These are phyloP conservation scores for Ilex asprella DNA, from an alignment of 257 asterid genomes.

Conservation along the genomic window DNA sequence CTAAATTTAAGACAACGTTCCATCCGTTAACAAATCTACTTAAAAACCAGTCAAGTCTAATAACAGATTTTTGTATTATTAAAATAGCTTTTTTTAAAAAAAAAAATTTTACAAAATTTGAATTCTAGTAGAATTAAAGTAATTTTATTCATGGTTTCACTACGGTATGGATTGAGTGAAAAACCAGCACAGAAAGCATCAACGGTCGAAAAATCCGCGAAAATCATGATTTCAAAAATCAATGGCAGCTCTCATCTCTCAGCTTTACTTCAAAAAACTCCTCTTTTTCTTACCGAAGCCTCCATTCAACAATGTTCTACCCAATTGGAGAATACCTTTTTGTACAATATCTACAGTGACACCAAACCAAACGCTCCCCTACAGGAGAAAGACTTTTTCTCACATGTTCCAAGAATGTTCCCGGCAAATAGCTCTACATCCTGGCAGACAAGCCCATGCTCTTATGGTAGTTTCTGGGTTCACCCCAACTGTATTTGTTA, in stretches of 20 bases:
- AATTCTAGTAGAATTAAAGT: too few relatives aligned
- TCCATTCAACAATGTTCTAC: slow-evolving; percentile 12
- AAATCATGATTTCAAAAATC: slow-evolving; percentile 37
- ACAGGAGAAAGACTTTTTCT: slow-evolving; percentile 45
- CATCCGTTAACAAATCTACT: too few relatives aligned
- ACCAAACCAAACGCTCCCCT: slow-evolving; percentile 14
- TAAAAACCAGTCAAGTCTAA: too few relatives aligned
- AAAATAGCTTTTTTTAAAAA: too few relatives aligned
- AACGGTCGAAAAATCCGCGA: slow-evolving; percentile 36
- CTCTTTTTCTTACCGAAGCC: slow-evolving; percentile 21
- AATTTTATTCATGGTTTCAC: too few relatives aligned
- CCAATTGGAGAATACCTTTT: slow-evolving; percentile 3
- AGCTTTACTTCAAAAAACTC: slow-evolving; percentile 15
- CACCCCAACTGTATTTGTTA: slow-evolving; percentile 63
- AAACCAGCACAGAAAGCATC: slow-evolving; percentile 1
- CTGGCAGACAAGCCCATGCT: slow-evolving; percentile 74
- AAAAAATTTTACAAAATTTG: too few relatives aligned
- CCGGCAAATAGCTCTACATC: slow-evolving; percentile 30
- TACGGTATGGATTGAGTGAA: too few relatives aligned
- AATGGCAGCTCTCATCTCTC: slow-evolving; percentile 35
- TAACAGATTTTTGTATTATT: too few relatives aligned
- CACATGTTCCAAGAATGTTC: slow-evolving; percentile 69
- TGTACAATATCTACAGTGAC: slow-evolving; percentile 26
- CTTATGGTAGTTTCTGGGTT: slow-evolving; percentile 60
- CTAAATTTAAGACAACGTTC: too few relatives aligned